These are phyloP conservation scores for Pyrenochaeta sp. DNA, from an alignment of 2,329 filamentous ascomycete species.

Conservation along the genomic window DNA sequence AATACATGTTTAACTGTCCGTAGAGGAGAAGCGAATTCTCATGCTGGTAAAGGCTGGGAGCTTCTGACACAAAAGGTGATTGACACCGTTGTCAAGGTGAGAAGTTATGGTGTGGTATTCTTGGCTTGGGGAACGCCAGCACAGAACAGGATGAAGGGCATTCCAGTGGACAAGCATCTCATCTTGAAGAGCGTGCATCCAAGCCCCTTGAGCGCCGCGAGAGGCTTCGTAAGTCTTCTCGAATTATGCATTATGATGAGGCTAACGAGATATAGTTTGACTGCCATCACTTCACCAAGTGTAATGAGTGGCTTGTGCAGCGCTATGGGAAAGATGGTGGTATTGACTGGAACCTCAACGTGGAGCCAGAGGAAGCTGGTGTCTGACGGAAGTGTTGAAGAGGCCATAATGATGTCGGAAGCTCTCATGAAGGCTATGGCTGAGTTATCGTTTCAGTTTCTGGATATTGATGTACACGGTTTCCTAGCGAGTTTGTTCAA, in stretches of 20 bases:
- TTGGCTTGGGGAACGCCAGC: slow-evolving; percentile 92
- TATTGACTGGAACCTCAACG: slow-evolving; percentile 83
- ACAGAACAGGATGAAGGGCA: slow-evolving; percentile 76
- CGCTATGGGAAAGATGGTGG: slow-evolving; percentile 81
- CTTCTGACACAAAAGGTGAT: slow-evolving; percentile 90
- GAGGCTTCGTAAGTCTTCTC: slow-evolving; percentile 75
- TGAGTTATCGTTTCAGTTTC: not conserved
- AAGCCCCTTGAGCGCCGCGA: slow-evolving; percentile 84
- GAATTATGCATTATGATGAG: too few species aligned
- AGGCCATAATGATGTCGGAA: not conserved
- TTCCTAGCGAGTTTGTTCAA: too few species aligned
- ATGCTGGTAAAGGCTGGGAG: slow-evolving; percentile 91
- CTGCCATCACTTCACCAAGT: slow-evolving; percentile 80
- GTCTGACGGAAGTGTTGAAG: not conserved
- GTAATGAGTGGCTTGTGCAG: slow-evolving; percentile 83
- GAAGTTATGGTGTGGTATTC: slow-evolving; percentile 87
- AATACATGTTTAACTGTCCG: slow-evolving; percentile 96
- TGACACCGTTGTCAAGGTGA: slow-evolving; percentile 80
- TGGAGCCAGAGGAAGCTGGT: slow-evolving; percentile 51
- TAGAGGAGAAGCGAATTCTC: slow-evolving; percentile 85
- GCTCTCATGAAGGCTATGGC: not conserved
- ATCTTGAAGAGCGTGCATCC: slow-evolving; percentile 91
- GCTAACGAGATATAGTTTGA: slow-evolving; percentile 65
- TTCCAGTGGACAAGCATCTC: slow-evolving; percentile 78
- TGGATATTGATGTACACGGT: too few species aligned